Conservation (phyloP, 2,329 filamentous ascomycete genomes). For the Aspergillus japonicus region DNA sequence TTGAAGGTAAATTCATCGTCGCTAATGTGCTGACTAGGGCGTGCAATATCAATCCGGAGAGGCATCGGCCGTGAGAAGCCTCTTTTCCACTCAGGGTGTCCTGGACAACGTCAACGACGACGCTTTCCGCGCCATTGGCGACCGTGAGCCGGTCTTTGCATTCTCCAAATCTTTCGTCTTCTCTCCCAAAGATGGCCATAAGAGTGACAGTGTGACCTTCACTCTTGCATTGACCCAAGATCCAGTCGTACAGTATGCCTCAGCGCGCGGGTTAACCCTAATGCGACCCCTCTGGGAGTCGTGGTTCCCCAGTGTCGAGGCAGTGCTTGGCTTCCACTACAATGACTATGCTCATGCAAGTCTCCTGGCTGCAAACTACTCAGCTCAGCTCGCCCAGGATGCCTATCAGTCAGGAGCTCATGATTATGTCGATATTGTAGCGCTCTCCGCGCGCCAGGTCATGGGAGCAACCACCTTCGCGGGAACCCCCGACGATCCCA, state of each 20-base stretch:
- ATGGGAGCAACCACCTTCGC: conserved; percentile 75
- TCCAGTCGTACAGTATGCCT: conserved; percentile 75
- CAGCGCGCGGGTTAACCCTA: conserved; percentile 69
- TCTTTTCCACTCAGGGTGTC: conserved; percentile 66
- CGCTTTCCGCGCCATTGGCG: conserved; percentile 68
- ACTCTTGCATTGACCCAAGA: conserved; percentile 76
- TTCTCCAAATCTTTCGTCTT: conserved; percentile 67
- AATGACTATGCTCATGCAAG: conserved; percentile 66
- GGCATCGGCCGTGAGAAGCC: conserved; percentile 63
- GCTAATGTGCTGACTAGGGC: conserved; percentile 40
- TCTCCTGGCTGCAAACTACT: conserved; percentile 69
- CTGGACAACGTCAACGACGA: conserved; percentile 66
- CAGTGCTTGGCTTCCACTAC: conserved; percentile 74
- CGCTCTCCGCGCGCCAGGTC: conserved; percentile 75
- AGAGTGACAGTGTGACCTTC: conserved; percentile 64
- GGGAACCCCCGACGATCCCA: conserved; percentile 66
- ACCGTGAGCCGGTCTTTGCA: conserved; percentile 78
- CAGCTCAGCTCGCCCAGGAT: conserved; percentile 66
- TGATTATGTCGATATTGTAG: conserved; percentile 74
- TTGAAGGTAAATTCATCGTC: background rate
- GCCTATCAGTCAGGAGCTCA: conserved; percentile 71
- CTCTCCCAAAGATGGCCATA: conserved; percentile 30
- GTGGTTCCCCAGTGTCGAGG: conserved; percentile 63
- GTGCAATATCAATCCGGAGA: conserved; percentile 70
- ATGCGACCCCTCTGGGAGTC: conserved; percentile 81